phyloP scores from a whole-genome alignment of 1,284 basidiomycete genomes.

The Malassezia slooffiae region DNA sequence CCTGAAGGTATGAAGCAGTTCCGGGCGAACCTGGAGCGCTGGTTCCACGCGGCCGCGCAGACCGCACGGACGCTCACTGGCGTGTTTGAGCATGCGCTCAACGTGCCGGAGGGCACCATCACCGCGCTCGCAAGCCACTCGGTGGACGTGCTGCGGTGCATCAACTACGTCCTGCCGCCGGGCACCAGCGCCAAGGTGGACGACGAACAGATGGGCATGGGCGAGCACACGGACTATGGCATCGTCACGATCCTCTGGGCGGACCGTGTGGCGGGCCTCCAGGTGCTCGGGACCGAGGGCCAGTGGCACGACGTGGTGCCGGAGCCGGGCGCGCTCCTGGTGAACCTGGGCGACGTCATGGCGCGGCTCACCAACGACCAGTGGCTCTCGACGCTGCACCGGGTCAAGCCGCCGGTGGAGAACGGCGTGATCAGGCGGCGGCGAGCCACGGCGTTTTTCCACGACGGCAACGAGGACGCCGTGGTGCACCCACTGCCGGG shows the following conservation, averaged over 20 bases:
- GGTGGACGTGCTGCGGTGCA: conserved; percentile 1
- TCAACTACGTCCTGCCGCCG: neutral
- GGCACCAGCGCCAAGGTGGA: neutral
- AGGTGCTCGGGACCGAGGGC: neutral
- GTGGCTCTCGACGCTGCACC: conserved; percentile 1
- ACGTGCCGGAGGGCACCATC: neutral
- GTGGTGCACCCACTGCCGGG: neutral
- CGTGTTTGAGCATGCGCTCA: neutral
- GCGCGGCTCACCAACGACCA: neutral
- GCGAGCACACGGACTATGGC: conserved; percentile 1
- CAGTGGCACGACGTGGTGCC: neutral
- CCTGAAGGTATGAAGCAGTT: too few species aligned
- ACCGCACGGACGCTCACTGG: too few species aligned
- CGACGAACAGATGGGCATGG: conserved; percentile 2
- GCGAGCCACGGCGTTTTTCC: neutral
- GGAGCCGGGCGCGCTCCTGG: neutral
- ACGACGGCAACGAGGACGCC: neutral
- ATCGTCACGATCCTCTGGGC: neutral
- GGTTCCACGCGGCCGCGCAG: too few species aligned
- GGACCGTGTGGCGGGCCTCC: neutral
- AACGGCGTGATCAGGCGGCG: neutral
- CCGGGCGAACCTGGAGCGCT: too few species aligned
- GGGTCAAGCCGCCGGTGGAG: neutral
- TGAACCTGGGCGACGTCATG: conserved; percentile 1
- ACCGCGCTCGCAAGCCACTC: neutral